Conservation (phyloP, 345 rosid species). For the Salix caprea region DNA sequence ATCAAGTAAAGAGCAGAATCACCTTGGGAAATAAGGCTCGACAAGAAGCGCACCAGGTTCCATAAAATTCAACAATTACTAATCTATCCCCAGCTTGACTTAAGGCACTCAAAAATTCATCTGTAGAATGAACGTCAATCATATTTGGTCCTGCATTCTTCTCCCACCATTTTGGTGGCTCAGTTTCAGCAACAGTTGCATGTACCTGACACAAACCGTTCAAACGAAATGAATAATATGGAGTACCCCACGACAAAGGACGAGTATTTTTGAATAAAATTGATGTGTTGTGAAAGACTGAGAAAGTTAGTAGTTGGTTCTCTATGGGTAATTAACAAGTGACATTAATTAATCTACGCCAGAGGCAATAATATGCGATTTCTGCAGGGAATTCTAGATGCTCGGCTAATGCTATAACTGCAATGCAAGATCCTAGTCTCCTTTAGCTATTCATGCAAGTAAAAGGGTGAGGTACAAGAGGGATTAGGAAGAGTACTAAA, state of each 20-base stretch:
- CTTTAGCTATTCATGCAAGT: too few species aligned
- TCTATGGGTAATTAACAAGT: too few species aligned
- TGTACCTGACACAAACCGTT: conserved; percentile 44
- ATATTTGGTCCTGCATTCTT: conserved; percentile 81
- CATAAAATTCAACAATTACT: conserved; percentile 92
- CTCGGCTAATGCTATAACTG: too few species aligned
- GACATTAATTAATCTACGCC: too few species aligned
- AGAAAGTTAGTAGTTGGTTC: not conserved
- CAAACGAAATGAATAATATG: not conserved
- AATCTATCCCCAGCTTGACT: conserved; percentile 73
- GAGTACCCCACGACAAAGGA: not conserved
- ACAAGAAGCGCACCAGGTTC: conserved; percentile 97
- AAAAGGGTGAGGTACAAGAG: too few species aligned
- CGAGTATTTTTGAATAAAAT: too few species aligned
- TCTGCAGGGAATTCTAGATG: too few species aligned
- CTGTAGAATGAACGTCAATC: conserved; percentile 84
- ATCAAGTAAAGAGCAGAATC: conserved; percentile 1
- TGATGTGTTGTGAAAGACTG: not conserved
- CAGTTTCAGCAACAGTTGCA: conserved; percentile 62
- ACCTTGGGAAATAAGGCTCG: conserved; percentile 86
- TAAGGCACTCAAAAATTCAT: conserved; percentile 69
- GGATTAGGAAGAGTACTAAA: not conserved
- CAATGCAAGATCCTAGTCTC: too few species aligned
- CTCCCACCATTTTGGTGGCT: conserved; percentile 95
- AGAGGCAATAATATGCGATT: too few species aligned